Base-by-base conservation (phyloP, 306 rosid genomes). In the Arachis stenosperma region DNA sequence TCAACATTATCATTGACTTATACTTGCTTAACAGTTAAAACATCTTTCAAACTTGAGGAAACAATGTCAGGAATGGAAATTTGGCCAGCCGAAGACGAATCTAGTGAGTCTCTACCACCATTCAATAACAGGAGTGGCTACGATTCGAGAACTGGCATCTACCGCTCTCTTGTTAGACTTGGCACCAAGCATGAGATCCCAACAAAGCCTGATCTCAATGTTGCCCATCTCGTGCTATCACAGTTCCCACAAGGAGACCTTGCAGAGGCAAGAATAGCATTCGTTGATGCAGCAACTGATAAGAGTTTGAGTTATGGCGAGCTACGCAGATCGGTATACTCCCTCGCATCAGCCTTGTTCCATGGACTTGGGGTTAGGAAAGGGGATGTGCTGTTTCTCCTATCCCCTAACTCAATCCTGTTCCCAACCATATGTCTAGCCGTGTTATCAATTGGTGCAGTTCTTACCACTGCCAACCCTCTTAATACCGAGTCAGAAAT, bases 401-500 rank as follows among this genome's bases (percentile, higher is more conserved):
- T 90, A 77, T 86, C 96, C 1, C 85, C 97, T 0, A 93, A 90
- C 83, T 89, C 96, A 9, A 47, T 85, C 14, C 56, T 87, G 36
- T 93, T 86, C 66, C 92, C 96, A 14, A 79, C 83, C 12, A 85
- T 89, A 37, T 93, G 93, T 71, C 46, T 93, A 36, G 93, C 96
- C 3, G 96, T 90, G 70, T 53, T 93, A 13, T 89, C 89, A 13
- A 12, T 89, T 40, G 97, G 98, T 6, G 98, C 98, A 55, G 68
- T 87, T 48, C 67, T 90, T 6, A 89, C 92, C 62, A 86, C 98
- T 1, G 87, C 97, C 7, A 93, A 93, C 60, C 98, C 96, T 1
- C 75, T 90, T 7, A 89, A 93, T 61, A 93, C 89, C 2, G 69
- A 54, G 53, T 68, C 93, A 29, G 98, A 90, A 82, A 87, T 87